Evolutionary conservation across 2,329 filamentous ascomycete species (phyloP).

Genomic region (Fonsecaea monophora): DNA sequence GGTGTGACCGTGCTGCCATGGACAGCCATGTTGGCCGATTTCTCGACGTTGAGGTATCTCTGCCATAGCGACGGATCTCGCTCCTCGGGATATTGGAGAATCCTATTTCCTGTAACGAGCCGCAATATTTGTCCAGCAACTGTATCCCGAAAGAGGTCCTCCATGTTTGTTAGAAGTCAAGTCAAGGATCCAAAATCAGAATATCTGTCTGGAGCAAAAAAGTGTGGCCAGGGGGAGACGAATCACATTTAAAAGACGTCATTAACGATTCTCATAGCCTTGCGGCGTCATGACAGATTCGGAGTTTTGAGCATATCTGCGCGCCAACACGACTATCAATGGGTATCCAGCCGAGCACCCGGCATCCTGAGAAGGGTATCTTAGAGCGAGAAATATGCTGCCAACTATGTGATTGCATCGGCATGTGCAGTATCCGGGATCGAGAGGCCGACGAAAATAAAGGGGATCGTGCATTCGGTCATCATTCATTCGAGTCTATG

Average conservation of each 20-base stretch:
- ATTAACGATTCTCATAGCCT: conserved; percentile 49
- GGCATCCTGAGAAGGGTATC: not conserved
- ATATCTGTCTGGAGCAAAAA: not conserved
- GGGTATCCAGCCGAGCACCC: conserved; percentile 45
- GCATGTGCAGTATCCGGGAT: not conserved
- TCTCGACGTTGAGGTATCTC: conserved; percentile 54
- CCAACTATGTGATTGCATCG: conserved; percentile 41
- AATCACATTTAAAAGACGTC: conserved; percentile 46
- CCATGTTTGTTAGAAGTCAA: conserved; percentile 41
- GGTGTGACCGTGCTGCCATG: conserved; percentile 47
- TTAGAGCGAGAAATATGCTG: conserved; percentile 50
- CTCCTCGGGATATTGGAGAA: conserved; percentile 19
- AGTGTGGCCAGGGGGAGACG: not conserved
- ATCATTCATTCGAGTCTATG: conserved; percentile 15
- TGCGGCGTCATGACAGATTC: conserved; percentile 11
- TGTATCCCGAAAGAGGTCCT: conserved; percentile 12
- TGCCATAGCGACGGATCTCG: conserved; percentile 18
- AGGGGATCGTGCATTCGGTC: not conserved
- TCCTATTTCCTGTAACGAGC: conserved; percentile 12
- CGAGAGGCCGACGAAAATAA: conserved; percentile 38
- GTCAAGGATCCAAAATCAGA: not conserved
- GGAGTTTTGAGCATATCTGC: not conserved
- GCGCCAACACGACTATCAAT: conserved; percentile 43
- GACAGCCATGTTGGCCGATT: conserved; percentile 57
- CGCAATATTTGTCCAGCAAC: conserved; percentile 16